These are phyloP conservation scores for Hymenoscyphus infarciens DNA, from an alignment of 2,329 filamentous ascomycete genomes.

Conservation along the genomic window DNA sequence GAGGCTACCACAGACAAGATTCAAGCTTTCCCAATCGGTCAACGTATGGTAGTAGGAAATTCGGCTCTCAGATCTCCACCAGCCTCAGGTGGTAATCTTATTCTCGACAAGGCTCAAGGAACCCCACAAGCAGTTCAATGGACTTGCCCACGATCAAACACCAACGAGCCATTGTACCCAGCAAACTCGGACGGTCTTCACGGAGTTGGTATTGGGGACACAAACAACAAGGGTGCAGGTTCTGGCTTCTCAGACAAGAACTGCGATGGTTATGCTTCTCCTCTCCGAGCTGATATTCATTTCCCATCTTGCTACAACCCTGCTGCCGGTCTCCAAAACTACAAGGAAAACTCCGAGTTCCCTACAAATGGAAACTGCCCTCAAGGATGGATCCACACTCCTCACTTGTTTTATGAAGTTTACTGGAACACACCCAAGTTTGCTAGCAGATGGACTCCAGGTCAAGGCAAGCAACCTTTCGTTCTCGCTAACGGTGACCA, in stretches of 20 bases:
- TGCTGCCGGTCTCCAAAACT: conserved; percentile 48
- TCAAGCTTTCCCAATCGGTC: conserved; percentile 69
- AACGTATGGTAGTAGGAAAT: conserved; percentile 78
- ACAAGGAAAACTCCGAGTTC: conserved; percentile 69
- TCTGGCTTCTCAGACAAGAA: conserved; percentile 67
- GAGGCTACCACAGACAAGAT: conserved; percentile 61
- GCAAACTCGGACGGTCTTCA: conserved; percentile 50
- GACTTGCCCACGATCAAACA: conserved; percentile 55
- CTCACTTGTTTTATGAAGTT: conserved; percentile 79
- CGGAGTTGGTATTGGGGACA: conserved; percentile 51
- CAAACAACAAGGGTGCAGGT: conserved; percentile 52
- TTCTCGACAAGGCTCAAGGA: conserved; percentile 51
- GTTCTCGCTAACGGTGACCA: conserved; percentile 75
- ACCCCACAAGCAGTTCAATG: conserved; percentile 53
- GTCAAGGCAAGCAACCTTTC: conserved; percentile 64
- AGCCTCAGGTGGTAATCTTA: conserved; percentile 45
- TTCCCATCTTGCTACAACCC: conserved; percentile 91
- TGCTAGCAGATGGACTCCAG: conserved; percentile 57
- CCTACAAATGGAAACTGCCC: conserved; percentile 74
- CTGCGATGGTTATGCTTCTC: conserved; percentile 61
- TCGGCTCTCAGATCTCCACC: conserved; percentile 60
- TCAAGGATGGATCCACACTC: conserved; percentile 61
- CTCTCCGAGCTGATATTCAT: conserved; percentile 76
- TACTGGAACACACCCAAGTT: conserved; percentile 76
- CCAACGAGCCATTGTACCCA: conserved; percentile 50